phyloP scores from a whole-genome alignment of 371 early-diverging fungal species.

The Syncephalastrum monosporum region DNA sequence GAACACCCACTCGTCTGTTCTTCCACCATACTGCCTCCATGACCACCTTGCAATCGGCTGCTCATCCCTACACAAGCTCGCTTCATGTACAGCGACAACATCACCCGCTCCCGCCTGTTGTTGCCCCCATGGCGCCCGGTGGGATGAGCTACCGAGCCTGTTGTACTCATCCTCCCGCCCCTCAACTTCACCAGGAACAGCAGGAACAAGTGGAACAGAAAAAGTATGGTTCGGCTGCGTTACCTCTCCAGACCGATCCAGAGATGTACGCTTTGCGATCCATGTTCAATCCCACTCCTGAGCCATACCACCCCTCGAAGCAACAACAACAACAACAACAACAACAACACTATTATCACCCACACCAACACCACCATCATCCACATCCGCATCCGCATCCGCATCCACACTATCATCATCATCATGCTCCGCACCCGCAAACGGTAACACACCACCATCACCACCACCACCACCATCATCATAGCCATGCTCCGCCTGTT shows the following conservation, averaged over 20 bases:
- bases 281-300: conserved; percentile 6
- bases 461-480: conserved; percentile 15
- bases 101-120: conserved; percentile 3
- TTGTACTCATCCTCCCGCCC: not conserved
- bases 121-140: conserved; percentile 5
- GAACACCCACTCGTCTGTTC: conserved; percentile 2
- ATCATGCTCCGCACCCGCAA: conserved; percentile 2
- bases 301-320: not conserved
- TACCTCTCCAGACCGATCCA: conserved; percentile 33
- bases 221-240: conserved; percentile 7
- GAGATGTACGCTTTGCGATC: conserved; percentile 36
- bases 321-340: not conserved
- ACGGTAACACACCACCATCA: conserved; percentile 4
- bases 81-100: conserved; percentile 9
- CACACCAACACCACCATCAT: not conserved
- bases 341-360: no score
- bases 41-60: conserved; percentile 21
- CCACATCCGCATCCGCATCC: conserved; percentile 7
- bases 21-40: conserved; percentile 11
- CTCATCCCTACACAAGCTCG: conserved; percentile 9
- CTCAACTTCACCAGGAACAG: conserved; percentile 3
- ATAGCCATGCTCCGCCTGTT: not conserved
- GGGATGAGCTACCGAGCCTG: conserved; percentile 4
- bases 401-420: conserved; percentile 12
- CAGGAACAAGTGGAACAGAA: conserved; percentile 3